Base-by-base conservation (phyloP, 345 rosid species). In the Citrus unshiu region DNA sequence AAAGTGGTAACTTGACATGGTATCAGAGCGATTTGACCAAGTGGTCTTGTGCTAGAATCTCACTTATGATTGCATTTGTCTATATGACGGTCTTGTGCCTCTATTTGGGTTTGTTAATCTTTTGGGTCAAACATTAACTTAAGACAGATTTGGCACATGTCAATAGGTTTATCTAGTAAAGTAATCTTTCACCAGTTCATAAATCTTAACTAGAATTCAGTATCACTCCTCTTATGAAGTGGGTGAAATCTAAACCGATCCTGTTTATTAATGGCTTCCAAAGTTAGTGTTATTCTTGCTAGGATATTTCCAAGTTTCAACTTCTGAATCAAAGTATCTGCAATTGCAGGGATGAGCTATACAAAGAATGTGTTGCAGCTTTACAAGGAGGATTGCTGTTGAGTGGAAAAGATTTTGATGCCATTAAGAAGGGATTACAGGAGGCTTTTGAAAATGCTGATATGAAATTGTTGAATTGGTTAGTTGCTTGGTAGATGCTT, bases 361-460 rank as follows among this genome's bases (percentile, higher is more conserved):
- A 89, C 86, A 93, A 90, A 81, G 97, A 92, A 79, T 95, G 96
- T 76, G 88, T 87, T 67, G 83, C 79, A 67, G 93, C 91, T 63
- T 86, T 95, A 81, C 93, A 91, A 86, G 95, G 84, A 65, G 98
- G 99, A 67, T 81, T 83, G 80, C 83, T 93, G 18, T 84, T 93
- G 83, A 88, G 72, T 35, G 93, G 85, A 73, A 92, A 89, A 67
- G 93, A 92, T 81, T 75, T 81, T 74, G 56, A 57, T 10, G 79
- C 91, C 37, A 85, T 88, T 72, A 83, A 62, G 80, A 87, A 83
- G 62, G 93, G 93, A 34, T 72, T 95, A 74, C 72, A 54, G 39
- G 83, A 83, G 66, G 97, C 98, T 39, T 93, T 95, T 86, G 88
- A 85, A 79, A 92, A 82, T 71, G 90, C 86, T 8, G 99, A 95